These are phyloP conservation scores for maize (Zea mays) DNA, from an alignment of 176 grass and related monocot genomes.

Conservation along the genomic window DNA sequence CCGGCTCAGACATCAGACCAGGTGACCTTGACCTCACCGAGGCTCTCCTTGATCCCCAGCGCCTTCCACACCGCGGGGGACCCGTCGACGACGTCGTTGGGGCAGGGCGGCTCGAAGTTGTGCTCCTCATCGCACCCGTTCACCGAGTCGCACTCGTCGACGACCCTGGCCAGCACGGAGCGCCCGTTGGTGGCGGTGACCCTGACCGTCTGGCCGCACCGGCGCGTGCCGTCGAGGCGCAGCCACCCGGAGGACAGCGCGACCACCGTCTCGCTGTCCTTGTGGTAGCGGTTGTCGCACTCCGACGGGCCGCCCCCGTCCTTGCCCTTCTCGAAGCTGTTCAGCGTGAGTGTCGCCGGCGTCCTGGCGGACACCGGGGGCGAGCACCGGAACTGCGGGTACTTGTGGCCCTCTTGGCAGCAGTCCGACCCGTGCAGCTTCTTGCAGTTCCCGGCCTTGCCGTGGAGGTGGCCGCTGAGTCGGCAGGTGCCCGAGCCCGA, in stretches of 20 bases:
- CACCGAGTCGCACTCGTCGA: slow-evolving; percentile 67
- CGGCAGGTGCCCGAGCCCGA: slow-evolving; percentile 19
- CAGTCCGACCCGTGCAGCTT: slow-evolving; percentile 39
- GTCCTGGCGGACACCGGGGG: slow-evolving; percentile 47
- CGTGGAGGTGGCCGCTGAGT: slow-evolving; percentile 46
- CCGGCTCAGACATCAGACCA: slow-evolving; percentile 57
- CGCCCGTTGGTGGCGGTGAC: slow-evolving; percentile 39
- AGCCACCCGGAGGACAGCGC: slow-evolving; percentile 66
- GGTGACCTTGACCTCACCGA: slow-evolving; percentile 52
- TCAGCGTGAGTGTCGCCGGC: slow-evolving; percentile 51
- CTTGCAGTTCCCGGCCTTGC: slow-evolving; percentile 52
- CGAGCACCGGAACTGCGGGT: slow-evolving; percentile 60
- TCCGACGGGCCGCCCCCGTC: slow-evolving; percentile 43
- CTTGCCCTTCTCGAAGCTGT: slow-evolving; percentile 50
- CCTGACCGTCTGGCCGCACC: slow-evolving; percentile 44
- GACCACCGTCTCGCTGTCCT: slow-evolving; percentile 43
- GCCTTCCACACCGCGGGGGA: slow-evolving; percentile 67
- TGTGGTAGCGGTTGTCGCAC: slow-evolving; percentile 49
- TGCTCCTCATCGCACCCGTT: slow-evolving; percentile 46
- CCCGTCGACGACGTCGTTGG: slow-evolving; percentile 58
- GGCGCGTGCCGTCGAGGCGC: slow-evolving; percentile 42
- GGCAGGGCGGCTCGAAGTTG: slow-evolving; percentile 63
- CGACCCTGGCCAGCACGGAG: slow-evolving; percentile 55
- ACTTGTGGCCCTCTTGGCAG: slow-evolving; percentile 37
- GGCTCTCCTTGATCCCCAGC: slow-evolving; percentile 32